Base-by-base conservation (phyloP, 352 stramenopile genomes). In the Pythium chondricola region DNA sequence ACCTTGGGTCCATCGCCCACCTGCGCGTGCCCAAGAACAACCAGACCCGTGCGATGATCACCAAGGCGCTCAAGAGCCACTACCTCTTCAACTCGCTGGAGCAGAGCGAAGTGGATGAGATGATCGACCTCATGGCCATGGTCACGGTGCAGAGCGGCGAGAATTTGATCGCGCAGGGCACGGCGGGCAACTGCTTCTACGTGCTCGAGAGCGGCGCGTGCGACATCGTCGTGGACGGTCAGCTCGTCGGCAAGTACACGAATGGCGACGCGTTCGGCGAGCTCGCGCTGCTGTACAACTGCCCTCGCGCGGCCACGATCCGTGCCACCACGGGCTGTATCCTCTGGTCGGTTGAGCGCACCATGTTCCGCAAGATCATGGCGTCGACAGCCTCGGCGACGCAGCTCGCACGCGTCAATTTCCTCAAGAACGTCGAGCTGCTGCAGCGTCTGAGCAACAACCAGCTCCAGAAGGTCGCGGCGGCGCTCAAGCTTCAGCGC, bases 231-330 rank as follows among this genome's bases (percentile, higher is more conserved):
- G 76, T 94, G n/a, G 71, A 93, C 45, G 60, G 66, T 6, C 75
- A 87, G 33, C 74, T 95, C 13, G 71, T 89, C 21, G 83, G 78
- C 35, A 78, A 74, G 46, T 84, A 98, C 57, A 52, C 52, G n/a
- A 83, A 76, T 32, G 80, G 83, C 0, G 69, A 87, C 29, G 78
- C 86, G 1, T 99, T 99, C 61, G 96, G 96, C 18, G 96, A 99
- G 70, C 72, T 98, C n/a, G 94, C 94, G 10, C 61, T 99, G 46
- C 83, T 98, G 56, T 98, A 98, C 79, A 97, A 97, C 63, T 97
- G 85, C 47, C 95, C 95, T 14, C 89, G 95, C 20, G 89, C 93
- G 2, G 95, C 94, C 6, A 97, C 94, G 27, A 98, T 96, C 61
- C 75, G 81, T 21, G 88, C 88, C 11, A 86, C 79, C 4, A 90